These are phyloP conservation scores for Lipomyces chichibuensis DNA, from an alignment of 805 yeast species.

Conservation along the genomic window DNA sequence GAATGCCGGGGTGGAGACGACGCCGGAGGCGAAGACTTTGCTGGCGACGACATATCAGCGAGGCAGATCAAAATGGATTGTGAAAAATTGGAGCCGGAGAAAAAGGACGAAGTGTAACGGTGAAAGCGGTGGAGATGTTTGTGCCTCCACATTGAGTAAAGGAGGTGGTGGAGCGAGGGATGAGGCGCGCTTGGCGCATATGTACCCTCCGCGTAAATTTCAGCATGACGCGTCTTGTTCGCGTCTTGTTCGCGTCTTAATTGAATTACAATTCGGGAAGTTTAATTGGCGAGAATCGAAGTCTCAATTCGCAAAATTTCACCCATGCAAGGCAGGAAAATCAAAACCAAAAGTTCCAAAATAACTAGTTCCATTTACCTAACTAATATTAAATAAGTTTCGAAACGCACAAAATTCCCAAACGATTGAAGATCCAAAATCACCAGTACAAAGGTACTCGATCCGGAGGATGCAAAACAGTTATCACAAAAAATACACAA, in stretches of 20 bases:
- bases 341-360: no score
- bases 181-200: background rate
- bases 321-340: background rate
- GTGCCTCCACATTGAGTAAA: background rate
- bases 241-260: background rate
- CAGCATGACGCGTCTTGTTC: background rate
- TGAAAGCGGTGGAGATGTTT: background rate
- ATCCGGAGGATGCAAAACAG: background rate
- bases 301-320: background rate
- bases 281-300: background rate
- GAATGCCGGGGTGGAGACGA: background rate
- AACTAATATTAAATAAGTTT: background rate
- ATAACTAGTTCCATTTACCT: background rate
- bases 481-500: background rate
- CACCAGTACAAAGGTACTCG: background rate
- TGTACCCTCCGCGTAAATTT: background rate
- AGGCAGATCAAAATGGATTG: background rate
- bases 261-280: background rate
- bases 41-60: background rate
- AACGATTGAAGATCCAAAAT: background rate
- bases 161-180: background rate
- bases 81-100: background rate
- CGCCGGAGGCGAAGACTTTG: slow-evolving; percentile 23
- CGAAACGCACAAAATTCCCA: background rate
- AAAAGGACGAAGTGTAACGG: background rate